Evolutionary conservation across 129 eudicot genomes (phyloP).

Genomic region (Apium graveolens): DNA sequence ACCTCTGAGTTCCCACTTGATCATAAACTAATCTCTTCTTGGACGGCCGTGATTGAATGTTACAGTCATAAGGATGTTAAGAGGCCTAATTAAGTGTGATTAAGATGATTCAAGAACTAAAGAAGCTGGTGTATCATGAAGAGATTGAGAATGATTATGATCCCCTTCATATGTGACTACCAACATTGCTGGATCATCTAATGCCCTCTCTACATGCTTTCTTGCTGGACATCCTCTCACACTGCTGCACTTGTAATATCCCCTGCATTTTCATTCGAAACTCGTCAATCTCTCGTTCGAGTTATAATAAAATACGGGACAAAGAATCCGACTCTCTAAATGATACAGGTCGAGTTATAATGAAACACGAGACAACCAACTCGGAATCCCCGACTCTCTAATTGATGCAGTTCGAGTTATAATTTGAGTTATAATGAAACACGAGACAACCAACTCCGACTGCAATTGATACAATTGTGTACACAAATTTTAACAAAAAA

Average conservation of each 20-base stretch:
- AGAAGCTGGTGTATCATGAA: conserved; percentile 41
- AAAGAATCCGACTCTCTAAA: no score
- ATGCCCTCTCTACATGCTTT: conserved; percentile 86
- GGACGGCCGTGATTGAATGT: conserved; percentile 18
- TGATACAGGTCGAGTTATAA: no score
- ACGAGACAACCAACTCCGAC: no score
- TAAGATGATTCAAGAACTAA: conserved; percentile 78
- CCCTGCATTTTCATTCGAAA: conserved; percentile 32
- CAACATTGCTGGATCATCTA: conserved; percentile 84
- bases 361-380: no score
- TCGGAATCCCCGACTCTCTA: no score
- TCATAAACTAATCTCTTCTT: conserved; percentile 1
- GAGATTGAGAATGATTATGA: conserved; percentile 66
- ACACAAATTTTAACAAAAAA: no score
- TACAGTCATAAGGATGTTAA: not conserved
- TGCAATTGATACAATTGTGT: no score
- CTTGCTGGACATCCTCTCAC: conserved; percentile 92
- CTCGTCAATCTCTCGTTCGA: not conserved
- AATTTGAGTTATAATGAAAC: no score
- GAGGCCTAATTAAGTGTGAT: conserved; percentile 11
- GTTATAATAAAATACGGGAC: not conserved
- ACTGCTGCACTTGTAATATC: conserved; percentile 98
- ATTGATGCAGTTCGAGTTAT: no score
- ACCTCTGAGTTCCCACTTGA: conserved; percentile 15
- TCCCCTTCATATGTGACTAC: conserved; percentile 94